Base-by-base conservation (phyloP, 192 early-diverging fungal species). In the Coemansia sp. region DNA sequence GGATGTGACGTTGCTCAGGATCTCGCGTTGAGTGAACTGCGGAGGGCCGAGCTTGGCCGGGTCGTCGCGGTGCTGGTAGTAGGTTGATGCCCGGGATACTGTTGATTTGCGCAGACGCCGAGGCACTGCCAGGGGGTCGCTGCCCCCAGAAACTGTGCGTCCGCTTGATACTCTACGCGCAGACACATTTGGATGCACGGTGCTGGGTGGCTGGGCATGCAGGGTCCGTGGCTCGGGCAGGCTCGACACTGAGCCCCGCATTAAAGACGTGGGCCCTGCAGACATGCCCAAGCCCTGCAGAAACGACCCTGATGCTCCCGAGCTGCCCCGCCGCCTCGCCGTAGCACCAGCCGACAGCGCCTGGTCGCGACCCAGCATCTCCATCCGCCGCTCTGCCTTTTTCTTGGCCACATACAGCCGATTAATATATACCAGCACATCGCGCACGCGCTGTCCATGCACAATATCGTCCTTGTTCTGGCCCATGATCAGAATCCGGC, bases 371-470 rank as follows among this genome's bases (percentile, higher is more conserved):
- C 76, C 79, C 45, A 90, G 64, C 5, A 64, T 38, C 24, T 84
- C 77, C 15, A 93, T 86, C 23, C 87, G 80, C 56, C 87, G 89
- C 73, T 95, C 94, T 1, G 89, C 86, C 65, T 84, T 74, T 60
- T 85, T 87, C 63, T 85, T 88, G 4, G 93, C 94, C 21, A 86
- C 70, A 23, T 86, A 79, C 17, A 95, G 82, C 5, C 90, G 72
- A 58, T 90, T 92, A 22, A 94, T 68, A 67, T 94, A 93, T 4
- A 88, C 81, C 11, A 85, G 68, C 17, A 90, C 83, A 47, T 92
- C 88, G 57, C 85, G 66, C 8, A 94, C 92, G 14, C 85, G 85
- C 68, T 86, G 84, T 3, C 92, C 91, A 57, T 94, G 86, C n/a
- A 94, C 86, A 37, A 92, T 88, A 51, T 94, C 92, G 57, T 87